phyloP scores from a whole-genome alignment of 2,329 filamentous ascomycete genomes.

The Sclerotinia borealis region DNA sequence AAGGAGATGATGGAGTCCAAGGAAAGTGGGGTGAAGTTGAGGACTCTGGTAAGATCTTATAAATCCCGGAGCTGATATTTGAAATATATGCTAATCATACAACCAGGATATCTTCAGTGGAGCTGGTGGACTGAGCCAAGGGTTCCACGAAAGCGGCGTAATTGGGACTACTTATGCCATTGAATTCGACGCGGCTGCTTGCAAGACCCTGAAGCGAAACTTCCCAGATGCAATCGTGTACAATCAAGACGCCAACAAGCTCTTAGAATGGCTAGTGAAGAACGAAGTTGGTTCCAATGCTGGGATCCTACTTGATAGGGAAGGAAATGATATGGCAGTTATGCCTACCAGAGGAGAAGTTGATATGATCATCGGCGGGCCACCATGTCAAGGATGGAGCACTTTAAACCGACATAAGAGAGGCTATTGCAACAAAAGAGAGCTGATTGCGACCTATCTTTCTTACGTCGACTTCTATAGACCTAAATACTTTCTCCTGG shows the following conservation, averaged over 20 bases:
- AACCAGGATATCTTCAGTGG: conserved; percentile 12
- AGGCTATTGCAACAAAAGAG: conserved; percentile 20
- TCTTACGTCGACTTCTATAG: conserved; percentile 23
- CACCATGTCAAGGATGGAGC: conserved; percentile 20
- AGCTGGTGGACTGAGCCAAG: conserved; percentile 12
- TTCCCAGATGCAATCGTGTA: background rate
- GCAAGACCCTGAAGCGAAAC: background rate
- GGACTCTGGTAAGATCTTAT: background rate
- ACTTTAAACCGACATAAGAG: conserved; percentile 14
- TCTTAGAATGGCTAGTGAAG: conserved; percentile 4
- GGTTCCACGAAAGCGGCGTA: conserved; percentile 10
- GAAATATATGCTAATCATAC: background rate
- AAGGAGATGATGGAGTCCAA: background rate
- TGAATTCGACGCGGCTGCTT: conserved; percentile 10
- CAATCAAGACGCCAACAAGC: conserved; percentile 5
- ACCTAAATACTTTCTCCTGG: conserved; percentile 24
- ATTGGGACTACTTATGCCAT: conserved; percentile 8
- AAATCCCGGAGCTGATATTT: background rate
- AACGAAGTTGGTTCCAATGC: conserved; percentile 1
- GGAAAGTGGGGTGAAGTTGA: background rate
- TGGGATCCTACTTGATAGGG: background rate
- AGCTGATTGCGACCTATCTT: conserved; percentile 18
- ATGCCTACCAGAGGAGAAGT: conserved; percentile 17
- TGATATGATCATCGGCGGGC: conserved; percentile 14
- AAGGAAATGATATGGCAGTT: background rate